Evolutionary conservation across 2,329 filamentous ascomycete species (phyloP).

Genomic region (Lachnellula suecica): DNA sequence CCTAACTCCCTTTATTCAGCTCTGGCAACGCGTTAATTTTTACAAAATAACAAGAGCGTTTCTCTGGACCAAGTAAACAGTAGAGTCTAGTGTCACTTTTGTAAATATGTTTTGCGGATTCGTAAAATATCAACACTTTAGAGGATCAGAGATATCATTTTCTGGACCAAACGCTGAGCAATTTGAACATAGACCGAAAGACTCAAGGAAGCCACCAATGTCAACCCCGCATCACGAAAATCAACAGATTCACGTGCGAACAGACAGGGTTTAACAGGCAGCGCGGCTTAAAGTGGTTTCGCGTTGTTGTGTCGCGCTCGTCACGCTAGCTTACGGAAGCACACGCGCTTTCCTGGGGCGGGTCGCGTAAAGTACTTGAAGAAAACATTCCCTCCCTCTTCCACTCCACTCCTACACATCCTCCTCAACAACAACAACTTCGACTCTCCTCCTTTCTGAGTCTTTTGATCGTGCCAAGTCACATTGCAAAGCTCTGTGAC

Average conservation of each 20-base stretch:
- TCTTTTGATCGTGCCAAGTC: conserved; percentile 13
- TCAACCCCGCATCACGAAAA: not conserved
- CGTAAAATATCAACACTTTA: too few relatives aligned
- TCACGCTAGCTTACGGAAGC: conserved; percentile 18
- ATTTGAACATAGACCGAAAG: conserved; percentile 59
- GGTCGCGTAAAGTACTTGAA: conserved; percentile 17
- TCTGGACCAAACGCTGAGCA: not conserved
- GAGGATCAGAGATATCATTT: too few relatives aligned
- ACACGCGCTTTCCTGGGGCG: conserved; percentile 15
- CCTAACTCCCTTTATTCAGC: too few relatives aligned
- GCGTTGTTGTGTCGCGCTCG: conserved; percentile 21
- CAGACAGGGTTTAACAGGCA: not conserved
- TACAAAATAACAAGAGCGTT: too few relatives aligned
- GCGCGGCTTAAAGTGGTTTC: conserved; percentile 24
- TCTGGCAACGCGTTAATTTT: too few relatives aligned
- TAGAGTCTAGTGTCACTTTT: too few relatives aligned
- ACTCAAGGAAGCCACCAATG: conserved; percentile 46
- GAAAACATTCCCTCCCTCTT: conserved; percentile 14
- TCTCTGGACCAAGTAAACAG: too few relatives aligned
- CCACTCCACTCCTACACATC: conserved; percentile 12
- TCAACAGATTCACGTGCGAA: conserved; percentile 1
- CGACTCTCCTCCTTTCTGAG: conserved; percentile 3
- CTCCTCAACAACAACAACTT: conserved; percentile 16
- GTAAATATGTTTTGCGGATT: too few relatives aligned
- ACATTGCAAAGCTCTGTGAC: conserved; percentile 7